phyloP scores from a whole-genome alignment of 2,329 filamentous ascomycete genomes.

The Claviceps sp. region DNA sequence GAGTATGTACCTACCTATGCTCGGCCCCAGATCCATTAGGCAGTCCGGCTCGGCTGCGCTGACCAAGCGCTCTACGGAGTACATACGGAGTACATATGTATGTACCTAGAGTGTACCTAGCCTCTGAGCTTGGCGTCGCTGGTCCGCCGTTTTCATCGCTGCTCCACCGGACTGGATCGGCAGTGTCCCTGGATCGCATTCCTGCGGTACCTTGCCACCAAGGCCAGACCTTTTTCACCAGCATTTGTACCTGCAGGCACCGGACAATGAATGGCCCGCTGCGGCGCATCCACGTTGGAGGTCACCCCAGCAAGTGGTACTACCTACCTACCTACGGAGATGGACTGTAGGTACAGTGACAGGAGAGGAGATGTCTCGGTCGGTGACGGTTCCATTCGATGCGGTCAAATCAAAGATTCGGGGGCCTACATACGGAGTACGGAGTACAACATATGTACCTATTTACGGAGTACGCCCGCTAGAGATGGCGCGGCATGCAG shows the following conservation, averaged over 20 bases:
- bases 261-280: constrained; percentile 3
- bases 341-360: too few species aligned
- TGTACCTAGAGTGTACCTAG: too few species aligned
- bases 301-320: neutral
- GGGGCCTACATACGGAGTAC: too few species aligned
- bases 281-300: constrained; percentile 3
- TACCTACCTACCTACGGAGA: neutral
- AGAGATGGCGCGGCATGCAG: too few species aligned
- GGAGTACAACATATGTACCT: too few species aligned
- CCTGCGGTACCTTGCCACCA: neutral
- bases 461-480: too few species aligned
- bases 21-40: too few species aligned
- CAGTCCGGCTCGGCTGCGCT: neutral
- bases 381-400: too few species aligned
- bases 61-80: too few species aligned
- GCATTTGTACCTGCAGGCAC: constrained; percentile 7
- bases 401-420: too few species aligned
- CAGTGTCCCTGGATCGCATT: constrained; percentile 1
- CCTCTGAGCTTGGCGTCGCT: neutral
- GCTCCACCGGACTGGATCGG: neutral
- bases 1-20: too few species aligned
- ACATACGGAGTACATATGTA: too few species aligned
- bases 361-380: neutral
- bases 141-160: neutral
- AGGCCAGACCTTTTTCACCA: neutral